Evolutionary conservation across 257 asterid genomes (phyloP), one percentile per base, ranked within the genome.

Genomic region (Gardenia jasminoides): DNA sequence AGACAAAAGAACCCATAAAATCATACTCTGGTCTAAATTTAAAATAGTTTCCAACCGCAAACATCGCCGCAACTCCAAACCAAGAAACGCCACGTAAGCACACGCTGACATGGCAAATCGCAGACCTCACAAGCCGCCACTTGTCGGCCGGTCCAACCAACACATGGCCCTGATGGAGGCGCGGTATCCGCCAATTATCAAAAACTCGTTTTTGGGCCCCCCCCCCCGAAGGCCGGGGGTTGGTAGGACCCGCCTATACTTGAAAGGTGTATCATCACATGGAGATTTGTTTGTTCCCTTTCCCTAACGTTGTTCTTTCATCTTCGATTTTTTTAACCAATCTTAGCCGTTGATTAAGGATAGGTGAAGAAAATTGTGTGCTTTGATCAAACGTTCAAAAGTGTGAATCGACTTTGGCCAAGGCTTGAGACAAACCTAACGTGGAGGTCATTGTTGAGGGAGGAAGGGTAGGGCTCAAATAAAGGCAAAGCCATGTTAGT

Each of bases 251-350:
- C 67, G 64, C 76, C 67, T 68, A 2, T 76, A n/a, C 26, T 10
- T 70, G 87, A 88, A 82, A 78, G 93, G 76, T 46, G 82, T 82
- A 70, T 75, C 78, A 65, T 77, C 91, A 85, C 88, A 84, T 81
- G 87, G 78, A 65, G 67, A 76, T 85, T 72, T 84, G 74, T 84
- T 70, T 84, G 74, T 76, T 52, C 47, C 66, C 77, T 48, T 52
- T 73, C 58, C 41, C 50, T 64, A 48, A 47, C 17, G 56, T 16
- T 52, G 16, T 56, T 59, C 67, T 44, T 41, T 61, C 16, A 24
- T 7, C 8, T 20, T 58, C 28, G 17, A 43, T 68, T 58, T 58
- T 58, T 56, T 76, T 68, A 58, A 80, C 56, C 74, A 81, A 76
- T 56, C 72, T 24, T 59, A 70, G 82, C 90, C 89, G 65, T 83